phyloP scores from a whole-genome alignment of 140 eudicot species.

The Stevia rebaudiana region DNA sequence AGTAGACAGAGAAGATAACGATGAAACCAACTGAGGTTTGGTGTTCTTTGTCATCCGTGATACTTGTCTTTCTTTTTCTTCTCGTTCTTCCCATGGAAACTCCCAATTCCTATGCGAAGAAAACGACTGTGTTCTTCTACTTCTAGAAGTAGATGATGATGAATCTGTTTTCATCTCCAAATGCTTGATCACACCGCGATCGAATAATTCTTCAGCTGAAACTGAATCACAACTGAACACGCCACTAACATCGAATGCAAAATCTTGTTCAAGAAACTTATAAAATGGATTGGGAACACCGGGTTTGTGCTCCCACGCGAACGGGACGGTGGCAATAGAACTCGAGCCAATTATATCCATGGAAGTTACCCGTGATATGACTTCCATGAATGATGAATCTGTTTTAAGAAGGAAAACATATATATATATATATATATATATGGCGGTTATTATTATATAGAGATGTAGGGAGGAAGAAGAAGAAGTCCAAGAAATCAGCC shows the following conservation, averaged over 20 bases:
- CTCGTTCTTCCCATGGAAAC: constrained; percentile 41
- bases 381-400: neutral
- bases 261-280: constrained; percentile 35
- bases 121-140: constrained; percentile 53
- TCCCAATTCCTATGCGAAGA: constrained; percentile 46
- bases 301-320: constrained; percentile 43
- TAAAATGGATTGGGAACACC: constrained; percentile 26
- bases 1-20: constrained; percentile 23
- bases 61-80: too few species aligned
- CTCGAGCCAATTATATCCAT: neutral
- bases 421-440: too few species aligned
- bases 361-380: neutral
- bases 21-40: constrained; percentile 15
- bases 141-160: constrained; percentile 27
- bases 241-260: constrained; percentile 39
- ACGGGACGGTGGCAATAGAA: constrained; percentile 26
- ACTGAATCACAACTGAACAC: constrained; percentile 28
- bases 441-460: neutral
- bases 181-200: constrained; percentile 48
- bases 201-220: constrained; percentile 46
- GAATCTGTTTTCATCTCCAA: constrained; percentile 27
- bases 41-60: neutral
- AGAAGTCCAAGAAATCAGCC: neutral
- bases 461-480: neutral
- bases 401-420: neutral